phyloP scores from a whole-genome alignment of 2,329 filamentous ascomycete genomes.

The Arthrobotrys megalospora region DNA sequence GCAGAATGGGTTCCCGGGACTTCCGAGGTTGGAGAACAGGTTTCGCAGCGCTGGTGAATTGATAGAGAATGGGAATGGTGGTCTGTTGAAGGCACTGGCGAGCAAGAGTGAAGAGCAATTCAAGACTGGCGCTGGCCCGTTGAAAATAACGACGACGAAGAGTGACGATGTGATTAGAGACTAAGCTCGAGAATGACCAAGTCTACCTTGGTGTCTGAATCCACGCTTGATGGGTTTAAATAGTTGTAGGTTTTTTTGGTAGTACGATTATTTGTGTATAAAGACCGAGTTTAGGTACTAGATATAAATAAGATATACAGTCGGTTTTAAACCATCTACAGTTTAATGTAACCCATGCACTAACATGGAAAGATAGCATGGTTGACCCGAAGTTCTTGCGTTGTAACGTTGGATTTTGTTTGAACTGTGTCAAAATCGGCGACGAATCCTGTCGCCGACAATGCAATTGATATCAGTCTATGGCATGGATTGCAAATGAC shows the following conservation, averaged over 20 bases:
- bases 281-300: no score
- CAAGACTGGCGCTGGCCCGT: no score
- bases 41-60: constrained; percentile 17
- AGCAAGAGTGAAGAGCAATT: constrained; percentile 26
- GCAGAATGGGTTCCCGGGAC: neutral
- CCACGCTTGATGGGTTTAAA: no score
- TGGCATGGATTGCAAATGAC: no score
- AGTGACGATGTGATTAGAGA: constrained; percentile 36
- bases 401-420: constrained; percentile 17
- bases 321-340: no score
- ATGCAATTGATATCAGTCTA: no score
- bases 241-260: no score
- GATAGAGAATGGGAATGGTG: neutral
- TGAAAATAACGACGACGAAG: constrained; percentile 18
- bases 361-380: no score
- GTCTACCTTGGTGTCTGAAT: neutral
- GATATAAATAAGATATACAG: no score
- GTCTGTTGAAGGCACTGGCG: constrained; percentile 1
- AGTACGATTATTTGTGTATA: no score
- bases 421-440: neutral
- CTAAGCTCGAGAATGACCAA: neutral
- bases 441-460: no score
- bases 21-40: neutral
- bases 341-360: no score
- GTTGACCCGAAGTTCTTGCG: neutral